Conservation (phyloP, 192 early-diverging fungal species). For the Funneliformis mosseae region DNA sequence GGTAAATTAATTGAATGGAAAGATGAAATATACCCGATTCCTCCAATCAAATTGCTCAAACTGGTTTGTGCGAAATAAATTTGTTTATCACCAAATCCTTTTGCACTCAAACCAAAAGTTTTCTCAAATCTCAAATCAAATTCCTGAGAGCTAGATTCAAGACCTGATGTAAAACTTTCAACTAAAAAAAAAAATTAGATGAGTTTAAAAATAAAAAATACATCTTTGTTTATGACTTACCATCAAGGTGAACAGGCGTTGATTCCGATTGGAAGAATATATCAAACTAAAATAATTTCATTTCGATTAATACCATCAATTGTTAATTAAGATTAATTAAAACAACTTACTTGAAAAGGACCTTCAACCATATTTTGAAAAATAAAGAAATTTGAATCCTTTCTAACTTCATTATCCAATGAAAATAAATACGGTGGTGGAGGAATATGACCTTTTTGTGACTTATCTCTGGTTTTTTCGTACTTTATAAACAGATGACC, state of each 20-base stretch:
- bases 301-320: no score
- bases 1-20: conserved; percentile 34
- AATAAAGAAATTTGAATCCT: conserved; percentile 53
- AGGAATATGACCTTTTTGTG: background rate
- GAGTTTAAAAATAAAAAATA: background rate
- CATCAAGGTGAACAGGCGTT: conserved; percentile 28
- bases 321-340: no score
- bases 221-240: conserved; percentile 24
- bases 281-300: conserved; percentile 55
- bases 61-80: conserved; percentile 73
- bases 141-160: conserved; percentile 38
- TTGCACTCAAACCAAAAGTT: conserved; percentile 64
- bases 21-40: conserved; percentile 90
- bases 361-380: conserved; percentile 66
- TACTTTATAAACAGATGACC: background rate
- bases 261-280: conserved; percentile 52
- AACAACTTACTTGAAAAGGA: conserved; percentile 62
- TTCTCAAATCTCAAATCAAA: conserved; percentile 80
- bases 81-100: conserved; percentile 65
- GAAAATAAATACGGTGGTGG: background rate
- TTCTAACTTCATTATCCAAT: conserved; percentile 20
- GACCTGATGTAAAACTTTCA: conserved; percentile 42
- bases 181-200: background rate
- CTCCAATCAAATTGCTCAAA: conserved; percentile 85
- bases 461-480: background rate